Percentiles rank a stretch among this genome's conserved stretches.
These are phyloP conservation scores for Chloranthus sessilifolius DNA, from an alignment of 164 flowering plant species.

Conservation along the genomic window DNA sequence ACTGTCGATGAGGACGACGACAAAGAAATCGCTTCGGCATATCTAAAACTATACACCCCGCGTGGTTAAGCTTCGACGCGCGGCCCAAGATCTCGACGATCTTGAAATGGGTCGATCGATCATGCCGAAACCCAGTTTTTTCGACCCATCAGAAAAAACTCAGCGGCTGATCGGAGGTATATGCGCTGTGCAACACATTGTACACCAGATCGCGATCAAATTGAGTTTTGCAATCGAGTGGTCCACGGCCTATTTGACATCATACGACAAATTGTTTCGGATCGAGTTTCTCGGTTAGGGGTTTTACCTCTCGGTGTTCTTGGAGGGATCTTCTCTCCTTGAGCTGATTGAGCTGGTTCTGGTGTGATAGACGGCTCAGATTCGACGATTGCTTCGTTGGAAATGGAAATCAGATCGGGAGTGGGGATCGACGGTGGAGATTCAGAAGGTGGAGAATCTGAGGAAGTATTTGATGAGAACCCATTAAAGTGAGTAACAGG, in stretches of 20 bases:
- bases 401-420: constrained; percentile 6
- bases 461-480: constrained; percentile 14
- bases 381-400: constrained; percentile 6
- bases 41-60: constrained; percentile 82
- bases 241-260: constrained; percentile 85
- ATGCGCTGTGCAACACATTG: constrained; percentile 61
- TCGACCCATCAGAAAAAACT: constrained; percentile 92
- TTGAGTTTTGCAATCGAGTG: constrained; percentile 77
- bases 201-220: constrained; percentile 66
- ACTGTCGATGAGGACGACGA: constrained; percentile 60
- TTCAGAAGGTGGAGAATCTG: constrained; percentile 1
- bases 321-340: not conserved
- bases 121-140: constrained; percentile 63
- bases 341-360: not conserved
- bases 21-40: constrained; percentile 89
- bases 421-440: too few species aligned
- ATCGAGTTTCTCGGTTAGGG: constrained; percentile 49
- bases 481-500: constrained; percentile 15
- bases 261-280: constrained; percentile 70
- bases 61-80: constrained; percentile 72
- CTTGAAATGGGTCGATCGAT: constrained; percentile 50
- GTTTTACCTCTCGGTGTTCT: constrained; percentile 34
- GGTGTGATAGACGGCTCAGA: not conserved
- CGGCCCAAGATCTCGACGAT: constrained; percentile 70
- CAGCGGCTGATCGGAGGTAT: constrained; percentile 67